Conservation (phyloP, 2,329 filamentous ascomycete genomes). For the Colletotrichum echinochloae region DNA sequence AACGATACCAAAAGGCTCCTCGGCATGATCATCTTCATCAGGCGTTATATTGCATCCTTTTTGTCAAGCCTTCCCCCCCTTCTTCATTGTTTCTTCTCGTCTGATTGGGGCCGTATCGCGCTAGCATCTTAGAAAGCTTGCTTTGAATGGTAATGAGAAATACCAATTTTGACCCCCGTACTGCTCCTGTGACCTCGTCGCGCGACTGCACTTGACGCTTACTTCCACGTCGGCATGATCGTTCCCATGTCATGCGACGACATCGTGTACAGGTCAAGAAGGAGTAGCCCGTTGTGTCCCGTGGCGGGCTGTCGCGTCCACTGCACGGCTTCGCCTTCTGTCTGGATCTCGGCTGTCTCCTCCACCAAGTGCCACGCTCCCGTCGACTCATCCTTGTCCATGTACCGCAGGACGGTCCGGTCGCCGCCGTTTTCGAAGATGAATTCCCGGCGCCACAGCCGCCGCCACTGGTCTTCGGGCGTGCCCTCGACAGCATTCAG, state of each 20-base stretch:
- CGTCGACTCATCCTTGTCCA: constrained; percentile 45
- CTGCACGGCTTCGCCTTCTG: constrained; percentile 45
- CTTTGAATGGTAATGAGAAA: background rate
- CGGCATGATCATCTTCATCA: background rate
- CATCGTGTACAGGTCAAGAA: constrained; percentile 30
- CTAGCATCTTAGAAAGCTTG: constrained; percentile 9
- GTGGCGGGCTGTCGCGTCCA: constrained; percentile 54
- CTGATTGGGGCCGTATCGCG: background rate
- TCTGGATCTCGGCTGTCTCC: constrained; percentile 50
- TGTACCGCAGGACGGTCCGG: constrained; percentile 48
- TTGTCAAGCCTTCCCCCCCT: background rate
- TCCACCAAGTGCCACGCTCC: constrained; percentile 54
- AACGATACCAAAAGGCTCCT: background rate
- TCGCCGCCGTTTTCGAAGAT: constrained; percentile 51
- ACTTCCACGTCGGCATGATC: background rate
- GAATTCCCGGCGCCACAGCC: constrained; percentile 50
- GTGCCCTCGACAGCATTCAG: constrained; percentile 47
- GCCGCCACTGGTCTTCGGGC: constrained; percentile 47
- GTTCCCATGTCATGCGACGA: background rate
- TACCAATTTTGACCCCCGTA: background rate
- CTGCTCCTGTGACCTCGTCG: too few relatives aligned
- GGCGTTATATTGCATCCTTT: background rate
- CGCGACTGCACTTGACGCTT: background rate
- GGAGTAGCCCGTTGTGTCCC: constrained; percentile 38
- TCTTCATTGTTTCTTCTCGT: background rate